These are phyloP conservation scores for Dendrobium officinale DNA, from an alignment of 106 monocot genomes.

Conservation along the genomic window DNA sequence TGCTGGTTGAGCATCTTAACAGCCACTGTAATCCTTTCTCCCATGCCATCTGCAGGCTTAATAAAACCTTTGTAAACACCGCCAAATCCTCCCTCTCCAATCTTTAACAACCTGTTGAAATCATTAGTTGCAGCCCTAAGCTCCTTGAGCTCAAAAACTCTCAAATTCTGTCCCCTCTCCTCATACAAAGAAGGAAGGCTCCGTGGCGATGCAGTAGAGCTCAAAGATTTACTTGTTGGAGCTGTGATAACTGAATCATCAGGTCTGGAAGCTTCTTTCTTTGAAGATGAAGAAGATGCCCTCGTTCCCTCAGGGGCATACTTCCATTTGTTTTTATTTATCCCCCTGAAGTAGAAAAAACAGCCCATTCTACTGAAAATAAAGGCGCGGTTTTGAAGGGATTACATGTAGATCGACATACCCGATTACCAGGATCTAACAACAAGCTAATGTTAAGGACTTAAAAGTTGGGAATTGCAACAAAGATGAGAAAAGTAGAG, in stretches of 20 bases:
- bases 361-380: constrained; percentile 11
- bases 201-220: constrained; percentile 15
- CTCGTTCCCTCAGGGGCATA: background rate
- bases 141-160: constrained; percentile 22
- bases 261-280: background rate
- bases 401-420: background rate
- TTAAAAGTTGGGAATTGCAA: background rate
- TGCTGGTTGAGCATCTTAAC: constrained; percentile 20
- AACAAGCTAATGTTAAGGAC: background rate
- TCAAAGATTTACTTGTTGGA: constrained; percentile 15
- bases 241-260: constrained; percentile 8
- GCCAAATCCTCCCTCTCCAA: constrained; percentile 25
- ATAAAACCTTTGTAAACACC: constrained; percentile 23
- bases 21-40: constrained; percentile 18
- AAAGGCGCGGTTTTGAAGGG: background rate
- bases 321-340: background rate
- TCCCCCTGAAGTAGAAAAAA: constrained; percentile 5
- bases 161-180: constrained; percentile 18
- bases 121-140: constrained; percentile 22
- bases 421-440: background rate
- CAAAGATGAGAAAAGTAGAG: background rate
- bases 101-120: constrained; percentile 20
- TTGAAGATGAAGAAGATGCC: background rate
- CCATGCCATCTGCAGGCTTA: constrained; percentile 12
- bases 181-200: constrained; percentile 21